Base-by-base conservation (phyloP, 2,329 filamentous ascomycete species). In the Fusarium sp. region DNA sequence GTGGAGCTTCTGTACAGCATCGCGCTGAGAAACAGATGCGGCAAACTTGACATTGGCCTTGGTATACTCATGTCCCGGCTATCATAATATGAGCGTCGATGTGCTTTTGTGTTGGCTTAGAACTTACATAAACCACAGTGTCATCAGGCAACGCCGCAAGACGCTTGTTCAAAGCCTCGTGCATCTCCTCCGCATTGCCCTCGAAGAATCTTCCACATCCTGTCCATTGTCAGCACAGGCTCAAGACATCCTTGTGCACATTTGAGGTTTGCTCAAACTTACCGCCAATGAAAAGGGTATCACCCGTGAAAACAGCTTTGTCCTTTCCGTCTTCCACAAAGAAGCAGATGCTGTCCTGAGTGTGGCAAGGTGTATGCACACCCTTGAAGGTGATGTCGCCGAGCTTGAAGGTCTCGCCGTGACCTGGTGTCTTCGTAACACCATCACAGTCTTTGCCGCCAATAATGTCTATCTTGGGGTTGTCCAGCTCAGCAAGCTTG, bases 21-120 rank as follows among this genome's bases (percentile, higher is more conserved):
- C 91, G 45, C 89, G 92, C 77, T 93, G 90, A 62, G 92, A 84
- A 21, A 98, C 92, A 5, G 91, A 92, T 66, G 92, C 84, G 52
- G 90, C 91, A 79, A 99, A 99, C 80, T 94, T 94, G 78, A 96
- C 94, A 79, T 99, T 99, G 57, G 92, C 89, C 83, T 96, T 97
- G n/a, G 96, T 99, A 84, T 99, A 99, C 82, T 98, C 96, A 78
- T 99, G 96, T 8, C 96, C 96, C 23, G 95, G 95, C 92, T 95
- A 69, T 27, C 39, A 44, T 18, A 12, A 33, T 42, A 48, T 75
- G 27, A 75, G 63, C 11, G 21, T 16, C 63, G 29, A 61, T 49
- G n/a, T 31, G 21, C 33, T 39, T 23, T n/a, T 21, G 23, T 14
- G 8, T n/a, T 37, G 19, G 23, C 21, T 19, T 18, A 7, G 11